A percentile compares a stretch with the other conserved stretches of the same genome.
Evolutionary conservation across 768 basidiomycete genomes (phyloP).

Genomic region (Suillus americanus): DNA sequence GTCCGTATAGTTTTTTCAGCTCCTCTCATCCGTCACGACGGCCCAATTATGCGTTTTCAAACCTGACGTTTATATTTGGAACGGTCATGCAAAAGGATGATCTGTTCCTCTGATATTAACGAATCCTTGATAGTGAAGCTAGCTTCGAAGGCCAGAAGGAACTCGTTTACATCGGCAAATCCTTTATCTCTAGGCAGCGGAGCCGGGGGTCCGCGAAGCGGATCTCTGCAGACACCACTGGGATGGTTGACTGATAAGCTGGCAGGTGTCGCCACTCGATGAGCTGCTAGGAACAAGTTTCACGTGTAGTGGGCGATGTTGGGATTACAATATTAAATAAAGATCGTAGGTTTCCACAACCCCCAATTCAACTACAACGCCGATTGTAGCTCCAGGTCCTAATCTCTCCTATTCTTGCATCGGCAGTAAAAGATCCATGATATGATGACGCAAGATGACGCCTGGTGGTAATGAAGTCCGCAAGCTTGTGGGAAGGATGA

Average conservation of each 20-base stretch:
- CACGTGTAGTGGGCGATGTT: not conserved
- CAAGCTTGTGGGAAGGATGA: not conserved
- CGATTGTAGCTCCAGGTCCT: not conserved
- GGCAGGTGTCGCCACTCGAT: conserved; percentile 56
- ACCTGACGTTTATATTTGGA: not conserved
- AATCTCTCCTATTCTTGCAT: not conserved
- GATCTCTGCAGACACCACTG: conserved; percentile 65
- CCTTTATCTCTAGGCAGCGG: conserved; percentile 70
- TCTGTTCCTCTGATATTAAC: conserved; percentile 14
- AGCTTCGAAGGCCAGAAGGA: conserved; percentile 69
- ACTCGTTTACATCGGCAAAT: conserved; percentile 79
- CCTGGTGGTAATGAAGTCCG: not conserved
- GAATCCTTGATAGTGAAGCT: conserved; percentile 53
- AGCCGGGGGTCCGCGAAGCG: conserved; percentile 59
- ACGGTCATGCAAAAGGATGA: not conserved
- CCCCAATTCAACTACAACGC: not conserved
- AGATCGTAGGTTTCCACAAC: not conserved
- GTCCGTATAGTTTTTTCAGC: conserved; percentile 40
- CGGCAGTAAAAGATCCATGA: not conserved
- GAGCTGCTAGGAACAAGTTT: not conserved
- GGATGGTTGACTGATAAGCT: conserved; percentile 80
- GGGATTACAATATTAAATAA: not conserved
- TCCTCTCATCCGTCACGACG: conserved; percentile 7
- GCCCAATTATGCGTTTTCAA: not conserved
- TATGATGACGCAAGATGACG: not conserved